phyloP scores from a whole-genome alignment of 129 eudicot genomes.

The Flaveria trinervia region DNA sequence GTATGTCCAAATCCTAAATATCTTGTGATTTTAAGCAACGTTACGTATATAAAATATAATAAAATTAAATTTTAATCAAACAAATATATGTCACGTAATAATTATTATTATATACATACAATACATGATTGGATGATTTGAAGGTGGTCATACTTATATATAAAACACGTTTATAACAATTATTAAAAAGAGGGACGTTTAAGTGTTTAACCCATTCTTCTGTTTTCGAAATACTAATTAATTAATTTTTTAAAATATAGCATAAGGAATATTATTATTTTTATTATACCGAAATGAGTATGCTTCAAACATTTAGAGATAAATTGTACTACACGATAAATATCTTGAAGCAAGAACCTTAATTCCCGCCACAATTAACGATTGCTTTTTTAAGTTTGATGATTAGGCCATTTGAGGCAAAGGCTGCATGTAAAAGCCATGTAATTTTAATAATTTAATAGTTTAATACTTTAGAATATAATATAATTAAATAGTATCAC shows the following conservation, averaged over 20 bases:
- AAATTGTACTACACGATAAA: background rate
- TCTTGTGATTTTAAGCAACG: background rate
- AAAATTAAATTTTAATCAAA: background rate
- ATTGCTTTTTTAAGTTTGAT: constrained; percentile 27
- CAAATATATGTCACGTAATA: background rate
- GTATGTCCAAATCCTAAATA: too few relatives aligned
- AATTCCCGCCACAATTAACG: constrained; percentile 46
- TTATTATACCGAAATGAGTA: constrained; percentile 24
- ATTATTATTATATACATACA: background rate
- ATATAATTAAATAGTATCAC: background rate
- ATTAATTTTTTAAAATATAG: background rate
- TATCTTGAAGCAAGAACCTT: constrained; percentile 22
- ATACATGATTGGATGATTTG: background rate
- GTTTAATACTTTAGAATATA: background rate
- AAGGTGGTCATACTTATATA: background rate
- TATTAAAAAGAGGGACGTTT: background rate
- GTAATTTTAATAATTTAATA: background rate
- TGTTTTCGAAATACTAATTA: background rate
- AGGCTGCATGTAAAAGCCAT: constrained; percentile 7
- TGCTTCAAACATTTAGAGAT: background rate
- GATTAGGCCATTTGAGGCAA: constrained; percentile 34
- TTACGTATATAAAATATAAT: too few relatives aligned
- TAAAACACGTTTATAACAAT: background rate
- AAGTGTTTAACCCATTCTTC: background rate
- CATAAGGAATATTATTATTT: background rate